These are phyloP conservation scores for Cyclotella distinguenda DNA, from an alignment of 108 stramenopile genomes.

Conservation along the genomic window DNA sequence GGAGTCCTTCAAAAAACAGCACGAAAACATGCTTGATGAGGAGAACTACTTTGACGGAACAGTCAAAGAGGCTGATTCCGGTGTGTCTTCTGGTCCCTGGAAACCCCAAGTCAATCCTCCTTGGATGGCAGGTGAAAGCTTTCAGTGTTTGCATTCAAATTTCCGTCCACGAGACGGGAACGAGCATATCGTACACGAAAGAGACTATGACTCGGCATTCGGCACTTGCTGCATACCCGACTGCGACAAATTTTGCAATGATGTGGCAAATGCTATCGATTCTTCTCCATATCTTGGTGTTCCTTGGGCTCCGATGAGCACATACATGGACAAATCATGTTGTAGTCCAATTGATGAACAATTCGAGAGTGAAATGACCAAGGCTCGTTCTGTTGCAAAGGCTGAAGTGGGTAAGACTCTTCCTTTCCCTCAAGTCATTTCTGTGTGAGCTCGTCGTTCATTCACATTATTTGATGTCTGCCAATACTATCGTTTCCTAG, in stretches of 20 bases:
- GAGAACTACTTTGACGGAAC: slow-evolving; percentile 2
- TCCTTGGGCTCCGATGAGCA: slow-evolving; percentile 26
- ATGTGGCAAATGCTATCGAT: slow-evolving; percentile 26
- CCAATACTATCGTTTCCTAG: too few species aligned
- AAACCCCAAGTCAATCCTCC: slow-evolving; percentile 48
- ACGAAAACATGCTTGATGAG: slow-evolving; percentile 26
- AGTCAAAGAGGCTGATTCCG: neutral
- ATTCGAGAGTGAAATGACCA: slow-evolving; percentile 50
- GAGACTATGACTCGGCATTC: neutral
- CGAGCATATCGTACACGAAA: slow-evolving; percentile 17
- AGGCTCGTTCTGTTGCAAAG: slow-evolving; percentile 75
- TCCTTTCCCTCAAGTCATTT: neutral
- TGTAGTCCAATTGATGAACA: slow-evolving; percentile 4
- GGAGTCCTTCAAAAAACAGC: slow-evolving; percentile 20
- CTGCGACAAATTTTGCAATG: slow-evolving; percentile 36
- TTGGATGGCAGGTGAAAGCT: slow-evolving; percentile 46
- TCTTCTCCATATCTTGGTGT: slow-evolving; percentile 25
- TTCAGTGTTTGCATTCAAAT: slow-evolving; percentile 27
- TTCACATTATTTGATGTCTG: too few species aligned
- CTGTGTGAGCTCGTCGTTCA: too few species aligned
- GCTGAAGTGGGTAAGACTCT: slow-evolving; percentile 55
- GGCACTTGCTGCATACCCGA: slow-evolving; percentile 19
- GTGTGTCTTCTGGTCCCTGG: slow-evolving; percentile 21
- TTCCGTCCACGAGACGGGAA: slow-evolving; percentile 24
- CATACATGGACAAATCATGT: neutral